Evolutionary conservation across 176 grass and related monocot genomes (phyloP), one percentile per base, ranked within the genome.

Genomic region (Ananas comosus): DNA sequence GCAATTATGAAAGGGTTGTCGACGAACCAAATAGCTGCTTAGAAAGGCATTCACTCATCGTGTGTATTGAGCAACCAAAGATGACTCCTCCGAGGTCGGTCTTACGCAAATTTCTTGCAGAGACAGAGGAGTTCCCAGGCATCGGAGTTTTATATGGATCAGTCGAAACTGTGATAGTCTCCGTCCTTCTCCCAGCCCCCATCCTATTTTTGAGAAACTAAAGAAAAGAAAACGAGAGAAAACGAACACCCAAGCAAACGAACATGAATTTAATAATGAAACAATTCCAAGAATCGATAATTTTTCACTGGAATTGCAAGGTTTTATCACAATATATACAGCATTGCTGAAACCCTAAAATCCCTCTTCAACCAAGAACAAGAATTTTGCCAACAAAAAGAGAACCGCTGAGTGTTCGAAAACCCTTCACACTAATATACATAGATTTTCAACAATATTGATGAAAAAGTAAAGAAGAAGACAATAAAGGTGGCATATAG

Each of bases 1-100:
- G 56, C 33, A 81, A 65, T 49, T 72, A 79, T 75, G 61, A 67
- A 18, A 48, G 69, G 23, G 72, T 76, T 12, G 51, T 7, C 7
- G 12, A 80, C 86, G 23, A 70, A 96, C 93, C 93, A 53, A 92
- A 97, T 63, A 97, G 71, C 63, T 92, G 89, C 58, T 97, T 97
- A 49, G 10, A 66, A 58, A 97, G 79, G 82, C 93, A 97, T 72
- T 97, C 89, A 16, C 81, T 51, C 59, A 97, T 88, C 1, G 93
- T 97, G 51, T 82, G 51, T 64, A 85, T 18, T 24, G 86, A 90
- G 71, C 93, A 97, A 65, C 93, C 93, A 77, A 97, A 97, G 72
- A 97, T 90, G 11, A 81, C 86, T 14, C 89, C 93, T 70, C 86
- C 89, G 28, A 97, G 80, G 59, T 90, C 81, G 68, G 22, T 83